phyloP scores from a whole-genome alignment of 192 early-diverging fungal species.

The Coemansia sp. region DNA sequence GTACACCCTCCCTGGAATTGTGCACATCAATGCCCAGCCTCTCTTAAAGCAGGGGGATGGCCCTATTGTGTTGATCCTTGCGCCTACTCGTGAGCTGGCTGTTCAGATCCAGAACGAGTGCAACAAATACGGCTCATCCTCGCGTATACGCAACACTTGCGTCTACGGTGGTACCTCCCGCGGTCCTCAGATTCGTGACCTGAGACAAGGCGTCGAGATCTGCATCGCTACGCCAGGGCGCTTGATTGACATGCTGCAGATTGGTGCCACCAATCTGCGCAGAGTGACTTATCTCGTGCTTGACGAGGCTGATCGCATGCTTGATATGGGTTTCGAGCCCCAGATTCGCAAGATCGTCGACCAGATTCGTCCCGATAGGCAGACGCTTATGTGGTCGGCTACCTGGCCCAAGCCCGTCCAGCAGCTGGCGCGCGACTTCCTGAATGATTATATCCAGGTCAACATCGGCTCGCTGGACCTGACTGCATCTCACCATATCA shows the following conservation, averaged over 20 bases:
- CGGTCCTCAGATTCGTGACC: conserved; percentile 87
- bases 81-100: conserved; percentile 96
- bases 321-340: conserved; percentile 99
- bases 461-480: conserved; percentile 94
- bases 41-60: conserved; percentile 91
- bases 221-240: conserved; percentile 98
- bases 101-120: conserved; percentile 96
- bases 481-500: conserved; percentile 90
- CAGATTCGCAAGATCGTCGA: conserved; percentile 98
- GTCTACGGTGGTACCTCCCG: conserved; percentile 94
- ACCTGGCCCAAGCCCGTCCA: conserved; percentile 99
- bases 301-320: conserved; percentile 99
- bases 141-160: conserved; percentile 91
- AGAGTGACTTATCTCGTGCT: conserved; percentile 97
- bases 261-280: conserved; percentile 84
- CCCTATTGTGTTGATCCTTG: conserved; percentile 93
- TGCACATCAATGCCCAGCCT: conserved; percentile 98
- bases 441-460: conserved; percentile 94
- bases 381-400: conserved; percentile 99
- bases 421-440: conserved; percentile 85
- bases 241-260: conserved; percentile 95
- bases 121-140: conserved; percentile 87
- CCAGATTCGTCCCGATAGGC: conserved; percentile 95
- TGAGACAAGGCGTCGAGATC: conserved; percentile 87
- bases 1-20: conserved; percentile 92